These are phyloP conservation scores for Panus rudis DNA, from an alignment of 768 basidiomycete species.

Conservation along the genomic window DNA sequence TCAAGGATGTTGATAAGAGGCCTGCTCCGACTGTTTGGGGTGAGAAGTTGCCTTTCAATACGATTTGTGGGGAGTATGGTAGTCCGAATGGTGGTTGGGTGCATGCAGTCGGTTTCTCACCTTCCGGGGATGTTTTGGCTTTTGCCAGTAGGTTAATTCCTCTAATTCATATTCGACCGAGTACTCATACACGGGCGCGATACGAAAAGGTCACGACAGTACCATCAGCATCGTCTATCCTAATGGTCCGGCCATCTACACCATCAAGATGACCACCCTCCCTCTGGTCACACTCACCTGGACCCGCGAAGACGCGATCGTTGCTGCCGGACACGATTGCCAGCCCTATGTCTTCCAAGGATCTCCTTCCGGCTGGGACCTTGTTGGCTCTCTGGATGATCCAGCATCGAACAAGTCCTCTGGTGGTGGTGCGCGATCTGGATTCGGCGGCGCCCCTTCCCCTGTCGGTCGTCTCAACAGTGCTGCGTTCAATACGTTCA, in stretches of 20 bases:
- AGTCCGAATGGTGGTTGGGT: conserved; percentile 96
- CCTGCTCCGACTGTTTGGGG: conserved; percentile 92
- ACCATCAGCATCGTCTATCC: conserved; percentile 92
- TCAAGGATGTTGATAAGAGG: conserved; percentile 97
- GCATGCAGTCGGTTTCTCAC: conserved; percentile 92
- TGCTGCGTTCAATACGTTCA: conserved; percentile 91
- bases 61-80: conserved; percentile 89
- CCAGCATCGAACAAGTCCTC: conserved; percentile 39
- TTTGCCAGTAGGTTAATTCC: conserved; percentile 71
- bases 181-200: neutral
- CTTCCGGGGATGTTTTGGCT: conserved; percentile 89
- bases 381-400: conserved; percentile 80
- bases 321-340: conserved; percentile 97
- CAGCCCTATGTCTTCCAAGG: conserved; percentile 87
- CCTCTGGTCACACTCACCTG: conserved; percentile 84
- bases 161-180: neutral
- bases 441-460: conserved; percentile 37
- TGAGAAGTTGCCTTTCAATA: conserved; percentile 97
- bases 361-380: conserved; percentile 67
- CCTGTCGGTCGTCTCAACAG: conserved; percentile 69
- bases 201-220: conserved; percentile 80
- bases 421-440: conserved; percentile 39
- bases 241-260: conserved; percentile 62
- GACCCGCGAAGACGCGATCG: conserved; percentile 72
- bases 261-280: conserved; percentile 68